Base-by-base conservation (phyloP, 306 rosid species). In the Vachellia pachyceras region DNA sequence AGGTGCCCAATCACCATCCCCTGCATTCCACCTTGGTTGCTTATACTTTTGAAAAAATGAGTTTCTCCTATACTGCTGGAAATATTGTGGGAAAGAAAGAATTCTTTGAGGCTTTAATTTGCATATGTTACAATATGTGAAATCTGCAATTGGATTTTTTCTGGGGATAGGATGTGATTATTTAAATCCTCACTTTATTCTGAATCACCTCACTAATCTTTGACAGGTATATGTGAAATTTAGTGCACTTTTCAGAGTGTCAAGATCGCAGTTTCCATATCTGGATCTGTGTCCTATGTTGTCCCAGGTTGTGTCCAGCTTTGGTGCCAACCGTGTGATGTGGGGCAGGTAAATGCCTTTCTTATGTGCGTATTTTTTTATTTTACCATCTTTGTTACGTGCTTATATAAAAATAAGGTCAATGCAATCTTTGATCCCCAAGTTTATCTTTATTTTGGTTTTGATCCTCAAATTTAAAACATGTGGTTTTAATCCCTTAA, bases 171-270 rank as follows among this genome's bases (percentile, higher is more conserved):
- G 49, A 74, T 69, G 39, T 78, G 50, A 69, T 37, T 46, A 41
- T 10, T 42, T 13, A 17, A 54, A 44, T 64, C 50, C 20, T 47
- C 36, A 37, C 65, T 25, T 23, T 36, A 36, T 55, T 39, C 25
- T 69, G 6, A 50, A 33, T 66, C 22, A 29, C 50, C 63, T 75
- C 7, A 1, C 13, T 10, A 63, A 80, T 70, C 1, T 37, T 84
- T 58, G 75, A 44, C 89, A 94, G 98, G 91, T 92, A 75, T 84
- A 91, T 77, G 97, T 91, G 74, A 94, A 94, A 84, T 79, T 94
- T 76, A 94, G 98, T 80, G 98, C 98, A 22, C 84, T 91, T 33
- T 94, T 92, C 87, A 87, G 97, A 88, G 86, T 94, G 60, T 94
- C 98, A 77, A 92, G 97, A 77, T 75, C 49, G 78, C 72, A 88